Evolutionary conservation across 768 basidiomycete genomes (phyloP).

Genomic region (Gloeostereum incarnatum): DNA sequence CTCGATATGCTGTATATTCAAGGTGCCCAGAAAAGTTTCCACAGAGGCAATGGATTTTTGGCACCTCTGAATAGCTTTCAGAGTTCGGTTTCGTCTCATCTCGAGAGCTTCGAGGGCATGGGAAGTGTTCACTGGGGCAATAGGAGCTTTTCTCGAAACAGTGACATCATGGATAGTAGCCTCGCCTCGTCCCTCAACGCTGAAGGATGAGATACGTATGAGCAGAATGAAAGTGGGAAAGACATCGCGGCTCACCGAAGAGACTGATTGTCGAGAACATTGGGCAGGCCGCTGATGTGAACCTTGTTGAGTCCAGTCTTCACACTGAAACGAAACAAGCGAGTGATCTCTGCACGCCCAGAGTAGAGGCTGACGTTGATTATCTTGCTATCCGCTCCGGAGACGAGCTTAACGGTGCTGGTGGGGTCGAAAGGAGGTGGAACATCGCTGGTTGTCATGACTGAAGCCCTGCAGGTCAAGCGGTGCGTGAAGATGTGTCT

Average conservation of each 20-base stretch:
- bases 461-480: no score
- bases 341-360: conserved; percentile 30
- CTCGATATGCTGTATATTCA: conserved; percentile 23
- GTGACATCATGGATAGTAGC: conserved; percentile 39
- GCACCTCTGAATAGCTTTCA: conserved; percentile 22
- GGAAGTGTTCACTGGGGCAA: conserved; percentile 15
- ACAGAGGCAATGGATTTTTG: conserved; percentile 18
- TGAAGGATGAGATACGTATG: conserved; percentile 10
- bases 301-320: conserved; percentile 32
- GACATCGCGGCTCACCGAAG: conserved; percentile 20
- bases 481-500: no score
- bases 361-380: conserved; percentile 29
- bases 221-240: background rate
- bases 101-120: conserved; percentile 16
- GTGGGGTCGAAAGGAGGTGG: conserved; percentile 10
- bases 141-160: conserved; percentile 14
- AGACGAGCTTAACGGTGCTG: conserved; percentile 20
- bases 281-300: conserved; percentile 26
- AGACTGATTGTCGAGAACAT: conserved; percentile 26
- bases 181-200: conserved; percentile 34
- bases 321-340: conserved; percentile 26
- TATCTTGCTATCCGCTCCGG: conserved; percentile 24
- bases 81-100: conserved; percentile 12
- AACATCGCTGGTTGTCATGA: no score
- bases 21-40: conserved; percentile 23